Conservation (phyloP, 2,329 filamentous ascomycete species). For the Berkeleyomyces rouxiae region DNA sequence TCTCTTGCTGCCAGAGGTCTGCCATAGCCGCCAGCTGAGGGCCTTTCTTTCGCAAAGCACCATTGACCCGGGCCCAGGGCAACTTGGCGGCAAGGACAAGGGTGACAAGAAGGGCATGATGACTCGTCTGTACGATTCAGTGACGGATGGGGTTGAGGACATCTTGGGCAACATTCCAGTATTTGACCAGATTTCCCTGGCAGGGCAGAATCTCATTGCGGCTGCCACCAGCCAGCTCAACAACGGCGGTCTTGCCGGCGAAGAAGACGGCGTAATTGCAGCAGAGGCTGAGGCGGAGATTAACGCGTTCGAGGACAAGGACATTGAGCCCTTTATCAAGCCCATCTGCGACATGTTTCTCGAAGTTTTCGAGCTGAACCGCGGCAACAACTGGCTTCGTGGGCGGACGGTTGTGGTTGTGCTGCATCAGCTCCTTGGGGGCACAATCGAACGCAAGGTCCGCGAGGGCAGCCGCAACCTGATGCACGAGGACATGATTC, state of each 20-base stretch:
- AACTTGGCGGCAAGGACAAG: slow-evolving; percentile 34
- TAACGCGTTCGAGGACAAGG: slow-evolving; percentile 77
- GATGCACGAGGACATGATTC: slow-evolving; percentile 59
- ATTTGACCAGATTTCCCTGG: slow-evolving; percentile 80
- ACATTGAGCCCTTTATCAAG: slow-evolving; percentile 90
- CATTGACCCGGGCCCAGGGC: slow-evolving; percentile 35
- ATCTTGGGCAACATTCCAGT: slow-evolving; percentile 93
- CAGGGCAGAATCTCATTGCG: slow-evolving; percentile 78
- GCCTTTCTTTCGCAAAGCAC: slow-evolving; percentile 85
- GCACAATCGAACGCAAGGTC: slow-evolving; percentile 90
- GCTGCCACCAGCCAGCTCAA: slow-evolving; percentile 52
- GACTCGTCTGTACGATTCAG: slow-evolving; percentile 85
- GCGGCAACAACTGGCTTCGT: slow-evolving; percentile 91
- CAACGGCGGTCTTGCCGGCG: slow-evolving; percentile 32
- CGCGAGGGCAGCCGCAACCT: slow-evolving; percentile 64
- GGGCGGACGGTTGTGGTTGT: slow-evolving; percentile 92
- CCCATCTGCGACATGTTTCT: slow-evolving; percentile 96
- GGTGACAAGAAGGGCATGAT: slow-evolving; percentile 68
- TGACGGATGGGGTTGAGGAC: slow-evolving; percentile 95
- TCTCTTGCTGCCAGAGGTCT: slow-evolving; percentile 77
- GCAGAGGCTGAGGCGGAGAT: slow-evolving; percentile 86
- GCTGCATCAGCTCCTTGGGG: slow-evolving; percentile 83
- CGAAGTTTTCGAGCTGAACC: slow-evolving; percentile 85
- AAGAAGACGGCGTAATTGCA: slow-evolving; percentile 32
- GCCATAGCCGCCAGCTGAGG: slow-evolving; percentile 78